Evolutionary conservation across 805 yeast genomes (phyloP).

Genomic region (Wilhelminamyces savonicus): DNA sequence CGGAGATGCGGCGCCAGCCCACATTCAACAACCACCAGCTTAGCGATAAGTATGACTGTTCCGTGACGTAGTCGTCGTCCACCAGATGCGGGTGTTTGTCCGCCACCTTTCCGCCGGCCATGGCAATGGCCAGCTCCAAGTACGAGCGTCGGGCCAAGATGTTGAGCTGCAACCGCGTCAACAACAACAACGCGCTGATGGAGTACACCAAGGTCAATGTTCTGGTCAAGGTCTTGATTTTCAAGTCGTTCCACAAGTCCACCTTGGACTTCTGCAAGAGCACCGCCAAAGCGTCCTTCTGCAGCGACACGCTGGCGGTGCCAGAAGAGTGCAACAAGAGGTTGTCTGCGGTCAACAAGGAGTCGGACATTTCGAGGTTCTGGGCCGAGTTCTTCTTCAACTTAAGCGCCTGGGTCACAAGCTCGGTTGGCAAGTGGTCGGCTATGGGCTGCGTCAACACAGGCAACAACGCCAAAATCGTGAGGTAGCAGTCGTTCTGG

Average conservation of each 20-base stretch:
- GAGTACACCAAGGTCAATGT: constrained; percentile 66
- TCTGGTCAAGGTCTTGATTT: constrained; percentile 67
- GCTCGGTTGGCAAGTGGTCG: constrained; percentile 61
- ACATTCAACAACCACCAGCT: constrained; percentile 92
- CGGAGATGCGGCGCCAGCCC: constrained; percentile 65
- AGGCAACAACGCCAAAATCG: constrained; percentile 77
- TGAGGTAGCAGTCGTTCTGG: constrained; percentile 81
- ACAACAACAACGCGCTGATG: constrained; percentile 60
- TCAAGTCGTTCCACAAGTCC: constrained; percentile 79
- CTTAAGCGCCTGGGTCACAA: constrained; percentile 63
- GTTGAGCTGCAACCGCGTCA: constrained; percentile 82
- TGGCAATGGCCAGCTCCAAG: constrained; percentile 65
- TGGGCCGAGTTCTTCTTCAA: constrained; percentile 39
- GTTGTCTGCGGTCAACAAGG: constrained; percentile 38
- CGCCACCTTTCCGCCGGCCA: constrained; percentile 47
- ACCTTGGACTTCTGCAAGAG: constrained; percentile 25
- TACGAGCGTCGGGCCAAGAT: constrained; percentile 84
- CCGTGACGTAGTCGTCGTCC: constrained; percentile 48
- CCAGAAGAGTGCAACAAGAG: constrained; percentile 24
- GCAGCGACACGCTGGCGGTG: too few species aligned
- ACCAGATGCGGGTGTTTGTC: constrained; percentile 6
- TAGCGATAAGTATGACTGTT: constrained; percentile 77
- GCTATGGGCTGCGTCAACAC: constrained; percentile 63
- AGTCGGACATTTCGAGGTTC: constrained; percentile 30
- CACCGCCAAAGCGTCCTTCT: constrained; percentile 15